Evolutionary conservation across 2,329 filamentous ascomycete species (phyloP), one percentile per base, ranked within the genome.

Genomic region (Plectosphaerella sp.): DNA sequence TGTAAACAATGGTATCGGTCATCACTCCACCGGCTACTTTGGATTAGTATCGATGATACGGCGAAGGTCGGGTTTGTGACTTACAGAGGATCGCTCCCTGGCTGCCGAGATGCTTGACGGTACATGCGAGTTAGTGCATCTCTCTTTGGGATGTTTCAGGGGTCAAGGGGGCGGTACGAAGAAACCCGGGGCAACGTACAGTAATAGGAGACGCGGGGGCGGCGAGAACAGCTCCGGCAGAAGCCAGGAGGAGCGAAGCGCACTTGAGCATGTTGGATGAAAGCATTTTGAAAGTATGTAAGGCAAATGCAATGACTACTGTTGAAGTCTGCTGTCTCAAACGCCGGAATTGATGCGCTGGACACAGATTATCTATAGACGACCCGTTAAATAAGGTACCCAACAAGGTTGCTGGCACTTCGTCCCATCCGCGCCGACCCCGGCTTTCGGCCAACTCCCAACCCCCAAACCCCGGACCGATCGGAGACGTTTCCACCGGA

Each of bases 1-100:
- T 53, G 46, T 51, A 58, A 14, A 58, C 51, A 1, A 58, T 20
- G 45, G 57, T 52, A 25, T 53, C 53, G 35, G 54, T 56, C 24
- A 50, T 51, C 6, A 58, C 57, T 12, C 52, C 57, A 12, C 57
- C 52, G 22, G 57, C 57, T 58, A 33, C 3, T 28, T n/a, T 14
- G 16, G 10, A 14, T 52, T 4, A 52, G 36, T 25, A 42, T 3
- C 7, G 22, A 8, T 10, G 14, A 8, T 24, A 24, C 8, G 35
- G 11, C 18, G 12, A 25, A 20, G 8, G 8, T 8, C 4, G 20
- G n/a, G 9, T 20, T 15, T 10, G n/a, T 4, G 18, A 50, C 56
- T 51, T 53, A 58, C 56, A 58, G 14, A 58, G 49, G 33, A 57
- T 58, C 2, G 54, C 36, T 18, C 56, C 49, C 28, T 54, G 48